Conservation (phyloP, 495 filamentous ascomycete species). For the Zalerion maritima region DNA sequence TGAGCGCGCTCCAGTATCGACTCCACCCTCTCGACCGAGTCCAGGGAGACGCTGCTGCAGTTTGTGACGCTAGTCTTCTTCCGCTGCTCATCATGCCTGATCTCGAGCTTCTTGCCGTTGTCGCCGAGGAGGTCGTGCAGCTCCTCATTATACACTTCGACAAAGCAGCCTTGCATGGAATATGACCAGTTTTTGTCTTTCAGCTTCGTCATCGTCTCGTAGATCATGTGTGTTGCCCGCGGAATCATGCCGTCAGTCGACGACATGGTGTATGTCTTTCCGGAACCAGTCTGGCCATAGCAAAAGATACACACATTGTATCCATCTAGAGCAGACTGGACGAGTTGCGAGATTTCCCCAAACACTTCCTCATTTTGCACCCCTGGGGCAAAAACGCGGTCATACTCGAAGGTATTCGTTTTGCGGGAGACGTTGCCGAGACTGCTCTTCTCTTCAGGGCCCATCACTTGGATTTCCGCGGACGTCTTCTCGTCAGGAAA, state of each 20-base stretch:
- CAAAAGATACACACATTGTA: conserved; percentile 99
- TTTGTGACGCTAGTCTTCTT: conserved; percentile 78
- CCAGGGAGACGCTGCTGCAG: conserved; percentile 62
- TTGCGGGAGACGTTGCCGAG: conserved; percentile 60
- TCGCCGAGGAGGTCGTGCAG: conserved; percentile 82
- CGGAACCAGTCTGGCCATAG: conserved; percentile 94
- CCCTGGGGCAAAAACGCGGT: conserved; percentile 74
- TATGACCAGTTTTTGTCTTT: conserved; percentile 91
- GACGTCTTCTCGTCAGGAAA: conserved; percentile 73
- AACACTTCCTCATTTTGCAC: conserved; percentile 79
- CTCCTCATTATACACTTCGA: conserved; percentile 99
- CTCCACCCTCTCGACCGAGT: conserved; percentile 64
- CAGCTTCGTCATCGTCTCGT: conserved; percentile 64
- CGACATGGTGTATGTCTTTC: conserved; percentile 96
- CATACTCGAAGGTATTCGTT: conserved; percentile 77
- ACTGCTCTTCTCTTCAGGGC: conserved; percentile 70
- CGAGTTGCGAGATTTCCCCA: conserved; percentile 91
- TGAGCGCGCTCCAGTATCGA: conserved; percentile 62
- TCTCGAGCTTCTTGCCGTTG: conserved; percentile 85
- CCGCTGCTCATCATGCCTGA: conserved; percentile 67
- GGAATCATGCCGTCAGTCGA: conserved; percentile 92
- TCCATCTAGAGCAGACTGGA: conserved; percentile 90
- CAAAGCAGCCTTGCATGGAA: conserved; percentile 84
- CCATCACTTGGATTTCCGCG: conserved; percentile 72
- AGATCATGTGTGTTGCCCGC: conserved; percentile 81